Evolutionary conservation across 228 moss, liverwort and hornwort genomes (phyloP), one percentile per base, ranked within the genome.

Genomic region (Sphagnum magellanicum): DNA sequence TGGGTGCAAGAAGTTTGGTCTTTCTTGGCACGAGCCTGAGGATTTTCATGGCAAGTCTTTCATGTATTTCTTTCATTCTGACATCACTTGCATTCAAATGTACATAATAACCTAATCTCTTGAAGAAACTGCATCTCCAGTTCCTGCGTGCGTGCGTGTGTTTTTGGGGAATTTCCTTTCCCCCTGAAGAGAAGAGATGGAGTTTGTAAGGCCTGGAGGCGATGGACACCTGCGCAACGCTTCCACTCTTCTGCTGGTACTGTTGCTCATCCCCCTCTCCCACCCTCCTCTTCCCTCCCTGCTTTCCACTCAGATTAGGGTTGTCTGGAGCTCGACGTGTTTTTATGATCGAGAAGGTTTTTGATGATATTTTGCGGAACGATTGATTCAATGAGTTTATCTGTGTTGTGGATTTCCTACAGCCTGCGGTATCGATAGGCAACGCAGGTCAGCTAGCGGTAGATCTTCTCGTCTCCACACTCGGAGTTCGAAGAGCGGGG

Each of bases 381-480:
- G 49, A 49, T 67, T 32, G 10, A 46, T 78, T 6, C 7, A 6
- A 32, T 1, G 62, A 72, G 66, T 63, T 61, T 14, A 50, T 50
- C 11, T 59, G 67, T 67, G 72, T 50, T 7, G 51, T 60, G 81
- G 67, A 48, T 61, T 75, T 76, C 61, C 66, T 73, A 79, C 89
- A 94, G 91, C 97, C 97, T 14, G 93, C 93, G 68, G 78, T 98
- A 11, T 98, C 97, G 5, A 76, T 98, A 67, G 93, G 97, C 55
- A 98, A 98, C 79, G 91, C 85, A n/a, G 97, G 97, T 16, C 97
- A 93, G 75, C 84, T 98, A 60, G 93, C 90, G 50, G 85, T 82
- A 8, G 97, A 98, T 77, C 73, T 93, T 65, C 79, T 98, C 61
- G 80, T 98, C 66, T 81, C 85, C 46, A 64, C 80, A 8, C 84